Percentiles rank a stretch among this genome's conserved stretches.
Conservation (phyloP, 371 early-diverging fungal genomes). For the Haplosporangium sp. region DNA sequence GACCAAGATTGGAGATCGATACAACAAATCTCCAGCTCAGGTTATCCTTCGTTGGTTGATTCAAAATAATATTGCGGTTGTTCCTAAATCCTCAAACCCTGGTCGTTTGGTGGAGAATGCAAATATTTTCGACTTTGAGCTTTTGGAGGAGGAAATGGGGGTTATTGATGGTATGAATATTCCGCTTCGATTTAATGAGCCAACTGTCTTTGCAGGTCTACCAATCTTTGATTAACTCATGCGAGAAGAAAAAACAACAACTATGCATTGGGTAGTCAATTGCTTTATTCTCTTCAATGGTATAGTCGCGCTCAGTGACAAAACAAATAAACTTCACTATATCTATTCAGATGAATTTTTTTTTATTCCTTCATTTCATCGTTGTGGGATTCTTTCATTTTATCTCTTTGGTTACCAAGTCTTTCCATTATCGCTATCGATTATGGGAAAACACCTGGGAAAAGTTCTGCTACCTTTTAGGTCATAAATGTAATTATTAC, state of each 20-base stretch:
- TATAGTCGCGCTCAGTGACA: too few species aligned
- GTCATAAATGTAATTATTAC: too few species aligned
- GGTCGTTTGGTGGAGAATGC: conserved; percentile 62
- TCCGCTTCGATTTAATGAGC: conserved; percentile 38
- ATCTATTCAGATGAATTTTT: too few species aligned
- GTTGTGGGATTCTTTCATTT: too few species aligned
- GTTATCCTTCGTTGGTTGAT: conserved; percentile 70
- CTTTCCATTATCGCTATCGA: too few species aligned
- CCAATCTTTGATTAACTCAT: conserved; percentile 40
- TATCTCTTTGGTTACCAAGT: too few species aligned
- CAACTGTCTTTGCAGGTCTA: conserved; percentile 41
- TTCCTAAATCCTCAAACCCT: conserved; percentile 72
- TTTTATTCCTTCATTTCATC: too few species aligned
- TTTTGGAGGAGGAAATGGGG: conserved; percentile 54
- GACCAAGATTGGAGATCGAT: conserved; percentile 55
- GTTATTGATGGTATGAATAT: conserved; percentile 35
- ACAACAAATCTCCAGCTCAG: conserved; percentile 61
- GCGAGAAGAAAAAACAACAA: not conserved
- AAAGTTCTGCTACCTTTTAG: too few species aligned
- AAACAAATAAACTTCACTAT: too few species aligned
- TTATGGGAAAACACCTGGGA: too few species aligned
- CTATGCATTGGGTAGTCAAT: not conserved
- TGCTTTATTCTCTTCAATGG: too few species aligned
- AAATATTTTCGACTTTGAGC: conserved; percentile 57
- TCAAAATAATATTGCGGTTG: conserved; percentile 66